Percentiles rank a stretch among this genome's conserved stretches.
phyloP scores from a whole-genome alignment of 257 asterid genomes.

The Datura wrightii region DNA sequence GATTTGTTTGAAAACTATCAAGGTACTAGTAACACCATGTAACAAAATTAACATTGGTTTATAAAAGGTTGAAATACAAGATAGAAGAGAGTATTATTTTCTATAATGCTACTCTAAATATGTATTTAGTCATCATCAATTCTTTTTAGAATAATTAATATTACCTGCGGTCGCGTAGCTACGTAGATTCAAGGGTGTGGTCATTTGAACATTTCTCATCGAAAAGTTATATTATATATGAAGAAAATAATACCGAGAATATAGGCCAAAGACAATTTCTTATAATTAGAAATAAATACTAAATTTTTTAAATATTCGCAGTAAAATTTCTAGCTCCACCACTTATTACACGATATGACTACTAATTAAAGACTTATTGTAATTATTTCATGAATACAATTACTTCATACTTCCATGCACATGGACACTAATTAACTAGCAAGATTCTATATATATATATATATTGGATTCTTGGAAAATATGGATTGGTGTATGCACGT shows the following conservation, averaged over 20 bases:
- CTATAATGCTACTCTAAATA: neutral
- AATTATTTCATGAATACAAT: no score
- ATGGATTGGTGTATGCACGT: neutral
- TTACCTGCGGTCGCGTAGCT: neutral
- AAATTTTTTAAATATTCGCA: no score
- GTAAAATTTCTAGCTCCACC: no score
- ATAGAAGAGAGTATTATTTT: neutral
- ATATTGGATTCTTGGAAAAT: neutral
- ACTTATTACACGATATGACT: no score
- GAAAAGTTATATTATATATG: no score
- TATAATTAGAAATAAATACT: no score
- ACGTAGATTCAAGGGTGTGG: no score
- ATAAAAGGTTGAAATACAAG: neutral
- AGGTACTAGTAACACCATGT: neutral
- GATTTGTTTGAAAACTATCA: neutral
- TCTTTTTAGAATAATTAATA: neutral
- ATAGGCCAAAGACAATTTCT: no score
- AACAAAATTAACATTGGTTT: neutral
- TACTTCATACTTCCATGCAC: no score
- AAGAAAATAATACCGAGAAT: no score
- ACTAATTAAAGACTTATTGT: no score
- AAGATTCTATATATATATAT: neutral
- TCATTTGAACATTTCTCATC: no score
- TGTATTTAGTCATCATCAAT: neutral
- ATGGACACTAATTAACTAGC: neutral